Conservation (phyloP, 495 filamentous ascomycete genomes). For the Aspergillus cavernicola region DNA sequence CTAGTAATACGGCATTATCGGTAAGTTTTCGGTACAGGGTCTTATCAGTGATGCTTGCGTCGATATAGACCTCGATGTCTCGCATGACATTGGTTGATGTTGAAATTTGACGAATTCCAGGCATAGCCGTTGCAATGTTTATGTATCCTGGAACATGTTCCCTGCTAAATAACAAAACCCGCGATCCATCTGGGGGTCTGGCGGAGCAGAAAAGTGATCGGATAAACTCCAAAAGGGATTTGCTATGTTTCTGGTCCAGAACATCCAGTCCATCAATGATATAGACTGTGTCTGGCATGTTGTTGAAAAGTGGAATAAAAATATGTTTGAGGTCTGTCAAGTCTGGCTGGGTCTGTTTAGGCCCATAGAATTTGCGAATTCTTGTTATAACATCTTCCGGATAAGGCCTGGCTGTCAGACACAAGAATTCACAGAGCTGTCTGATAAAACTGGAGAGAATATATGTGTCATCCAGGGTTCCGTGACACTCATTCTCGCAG, state of each 20-base stretch:
- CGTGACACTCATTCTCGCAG: conserved; percentile 9
- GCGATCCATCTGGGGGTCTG: conserved; percentile 4
- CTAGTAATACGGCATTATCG: conserved; percentile 13
- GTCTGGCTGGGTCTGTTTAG: conserved; percentile 13
- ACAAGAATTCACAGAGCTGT: conserved; percentile 12
- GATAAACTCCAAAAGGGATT: conserved; percentile 4
- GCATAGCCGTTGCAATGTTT: conserved; percentile 15
- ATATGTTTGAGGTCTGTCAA: conserved; percentile 19
- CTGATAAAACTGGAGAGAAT: conserved; percentile 18
- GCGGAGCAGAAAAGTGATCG: background rate
- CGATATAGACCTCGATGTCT: conserved; percentile 23
- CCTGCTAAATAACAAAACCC: conserved; percentile 18
- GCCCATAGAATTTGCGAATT: background rate
- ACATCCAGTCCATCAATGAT: conserved; percentile 18
- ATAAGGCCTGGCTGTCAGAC: background rate
- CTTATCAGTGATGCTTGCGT: conserved; percentile 21
- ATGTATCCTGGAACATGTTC: conserved; percentile 21
- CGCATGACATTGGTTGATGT: conserved; percentile 19
- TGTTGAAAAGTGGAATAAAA: conserved; percentile 11
- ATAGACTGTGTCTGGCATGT: conserved; percentile 13
- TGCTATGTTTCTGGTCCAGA: conserved; percentile 5
- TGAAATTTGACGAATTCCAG: conserved; percentile 18
- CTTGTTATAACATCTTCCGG: background rate
- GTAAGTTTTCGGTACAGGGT: conserved; percentile 18
- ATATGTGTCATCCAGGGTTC: background rate